phyloP scores from a whole-genome alignment of 2,329 filamentous ascomycete species.

The Pseudonectria foliicola region DNA sequence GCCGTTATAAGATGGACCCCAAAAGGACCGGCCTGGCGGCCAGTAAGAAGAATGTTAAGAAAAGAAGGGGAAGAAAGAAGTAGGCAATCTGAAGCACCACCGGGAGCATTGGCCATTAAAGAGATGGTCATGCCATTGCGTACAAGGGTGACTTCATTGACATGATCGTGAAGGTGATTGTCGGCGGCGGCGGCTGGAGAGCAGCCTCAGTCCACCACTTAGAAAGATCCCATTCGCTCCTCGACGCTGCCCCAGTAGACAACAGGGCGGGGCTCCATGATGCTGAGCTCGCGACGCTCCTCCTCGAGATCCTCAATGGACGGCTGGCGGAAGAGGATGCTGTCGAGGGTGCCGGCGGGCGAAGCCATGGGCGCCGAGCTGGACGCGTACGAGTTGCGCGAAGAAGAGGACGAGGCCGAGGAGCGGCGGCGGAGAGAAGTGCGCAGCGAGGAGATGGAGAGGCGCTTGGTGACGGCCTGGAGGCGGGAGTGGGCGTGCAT shows the following conservation, averaged over 20 bases:
- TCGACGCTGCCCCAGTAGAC: slow-evolving; percentile 59
- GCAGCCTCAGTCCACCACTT: no score
- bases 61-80: neutral
- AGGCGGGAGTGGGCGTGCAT: slow-evolving; percentile 42
- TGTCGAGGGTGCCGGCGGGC: slow-evolving; percentile 47
- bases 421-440: slow-evolving; percentile 44
- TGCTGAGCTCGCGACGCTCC: slow-evolving; percentile 47
- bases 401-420: slow-evolving; percentile 35
- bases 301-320: slow-evolving; percentile 51
- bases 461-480: slow-evolving; percentile 43
- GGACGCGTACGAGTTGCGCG: slow-evolving; percentile 32
- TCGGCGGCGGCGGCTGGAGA: no score
- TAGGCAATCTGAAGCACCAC: neutral
- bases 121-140: no score
- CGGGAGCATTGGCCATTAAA: no score
- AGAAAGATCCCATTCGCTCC: slow-evolving; percentile 45
- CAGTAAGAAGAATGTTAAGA: neutral
- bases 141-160: no score
- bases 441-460: slow-evolving; percentile 42
- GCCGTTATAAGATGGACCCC: neutral
- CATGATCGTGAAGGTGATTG: no score
- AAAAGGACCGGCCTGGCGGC: no score
- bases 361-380: slow-evolving; percentile 40
- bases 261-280: slow-evolving; percentile 55
- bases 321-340: slow-evolving; percentile 50